phyloP scores from a whole-genome alignment of 345 rosid species.

The Pistacia atlantica region DNA sequence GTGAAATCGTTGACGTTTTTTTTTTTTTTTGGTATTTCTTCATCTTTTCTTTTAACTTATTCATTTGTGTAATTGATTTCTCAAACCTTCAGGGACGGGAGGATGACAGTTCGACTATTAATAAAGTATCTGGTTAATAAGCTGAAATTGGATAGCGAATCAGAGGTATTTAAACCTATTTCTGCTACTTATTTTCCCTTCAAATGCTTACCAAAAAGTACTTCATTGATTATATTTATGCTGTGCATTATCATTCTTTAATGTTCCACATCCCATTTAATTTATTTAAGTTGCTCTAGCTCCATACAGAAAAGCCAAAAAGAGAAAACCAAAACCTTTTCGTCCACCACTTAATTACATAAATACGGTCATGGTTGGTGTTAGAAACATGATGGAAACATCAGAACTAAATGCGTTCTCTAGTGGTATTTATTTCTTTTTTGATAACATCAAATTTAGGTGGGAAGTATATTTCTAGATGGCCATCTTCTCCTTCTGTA shows the following conservation, averaged over 20 bases:
- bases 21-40: not conserved
- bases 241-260: constrained; percentile 18
- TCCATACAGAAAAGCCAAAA: constrained; percentile 16
- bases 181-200: constrained; percentile 22
- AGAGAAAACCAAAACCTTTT: constrained; percentile 20
- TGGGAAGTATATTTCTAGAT: constrained; percentile 48
- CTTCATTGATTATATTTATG: not conserved
- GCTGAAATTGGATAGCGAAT: constrained; percentile 83
- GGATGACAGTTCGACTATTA: constrained; percentile 87
- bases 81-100: constrained; percentile 65
- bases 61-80: constrained; percentile 5
- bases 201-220: constrained; percentile 4
- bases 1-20: no score
- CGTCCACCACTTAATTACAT: constrained; percentile 11
- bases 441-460: constrained; percentile 43
- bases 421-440: constrained; percentile 22
- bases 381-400: constrained; percentile 59
- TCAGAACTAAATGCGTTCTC: constrained; percentile 45
- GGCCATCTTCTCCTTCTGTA: constrained; percentile 34
- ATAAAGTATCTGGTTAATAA: constrained; percentile 91
- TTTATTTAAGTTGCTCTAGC: not conserved
- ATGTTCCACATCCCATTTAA: constrained; percentile 5
- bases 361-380: constrained; percentile 38
- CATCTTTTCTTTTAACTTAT: not conserved
- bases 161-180: constrained; percentile 70